Percentiles rank a stretch among this genome's conserved stretches.
Evolutionary conservation across 345 rosid genomes (phyloP).

Genomic region (Toxicodendron radicans): DNA sequence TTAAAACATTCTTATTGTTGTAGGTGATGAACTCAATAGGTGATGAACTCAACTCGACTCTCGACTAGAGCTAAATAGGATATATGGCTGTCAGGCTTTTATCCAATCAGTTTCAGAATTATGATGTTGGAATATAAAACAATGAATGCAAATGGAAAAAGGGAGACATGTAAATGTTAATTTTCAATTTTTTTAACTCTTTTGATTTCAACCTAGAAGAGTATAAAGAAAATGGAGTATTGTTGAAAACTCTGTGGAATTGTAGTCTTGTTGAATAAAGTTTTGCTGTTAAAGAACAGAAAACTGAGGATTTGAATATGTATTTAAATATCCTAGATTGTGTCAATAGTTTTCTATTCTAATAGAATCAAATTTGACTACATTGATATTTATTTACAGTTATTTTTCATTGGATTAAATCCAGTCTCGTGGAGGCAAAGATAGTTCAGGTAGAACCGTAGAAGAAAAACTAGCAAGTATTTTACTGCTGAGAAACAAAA

Average conservation of each 20-base stretch:
- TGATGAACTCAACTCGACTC: not conserved
- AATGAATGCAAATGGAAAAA: not conserved
- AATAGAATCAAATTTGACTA: too few relatives aligned
- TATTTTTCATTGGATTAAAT: not conserved
- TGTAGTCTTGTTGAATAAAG: not conserved
- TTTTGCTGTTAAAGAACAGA: not conserved
- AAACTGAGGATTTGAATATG: not conserved
- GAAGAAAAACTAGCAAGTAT: constrained; percentile 95
- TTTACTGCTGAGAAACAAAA: constrained; percentile 66
- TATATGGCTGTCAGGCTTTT: not conserved
- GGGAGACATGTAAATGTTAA: not conserved
- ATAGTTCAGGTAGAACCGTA: constrained; percentile 48
- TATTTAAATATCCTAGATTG: not conserved
- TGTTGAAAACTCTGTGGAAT: not conserved
- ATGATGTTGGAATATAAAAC: too few relatives aligned
- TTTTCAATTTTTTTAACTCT: not conserved
- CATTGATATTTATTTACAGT: not conserved
- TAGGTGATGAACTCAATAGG: not conserved
- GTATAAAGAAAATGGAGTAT: not conserved
- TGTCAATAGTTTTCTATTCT: too few relatives aligned
- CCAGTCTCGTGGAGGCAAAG: constrained; percentile 49
- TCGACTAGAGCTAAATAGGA: not conserved
- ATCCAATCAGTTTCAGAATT: too few relatives aligned
- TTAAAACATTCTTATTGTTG: not conserved
- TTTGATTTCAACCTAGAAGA: not conserved